Percentiles rank a stretch among this genome's conserved stretches.
Evolutionary conservation across 352 stramenopile genomes (phyloP).

Genomic region (Phytophthora megakarya): DNA sequence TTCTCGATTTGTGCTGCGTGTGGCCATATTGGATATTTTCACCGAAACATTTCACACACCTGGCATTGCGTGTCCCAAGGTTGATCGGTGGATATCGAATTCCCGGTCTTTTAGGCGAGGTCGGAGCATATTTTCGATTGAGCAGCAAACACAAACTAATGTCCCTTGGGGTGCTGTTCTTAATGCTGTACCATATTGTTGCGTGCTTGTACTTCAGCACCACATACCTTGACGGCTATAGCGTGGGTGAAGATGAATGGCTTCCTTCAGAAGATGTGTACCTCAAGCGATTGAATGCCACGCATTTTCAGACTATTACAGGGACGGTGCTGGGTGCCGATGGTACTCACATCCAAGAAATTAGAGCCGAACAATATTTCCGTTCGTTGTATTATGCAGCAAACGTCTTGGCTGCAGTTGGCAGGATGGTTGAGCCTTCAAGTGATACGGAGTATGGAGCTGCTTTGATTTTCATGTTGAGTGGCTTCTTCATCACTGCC

Average conservation of each 20-base stretch:
- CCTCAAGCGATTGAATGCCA: constrained; percentile 41
- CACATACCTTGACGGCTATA: constrained; percentile 53
- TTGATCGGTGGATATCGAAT: constrained; percentile 45
- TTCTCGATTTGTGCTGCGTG: constrained; percentile 38
- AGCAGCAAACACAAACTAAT: constrained; percentile 47
- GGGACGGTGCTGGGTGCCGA: constrained; percentile 25
- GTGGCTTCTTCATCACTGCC: constrained; percentile 67
- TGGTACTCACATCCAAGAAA: constrained; percentile 30
- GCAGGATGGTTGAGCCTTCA: constrained; percentile 49
- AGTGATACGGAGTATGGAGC: constrained; percentile 53
- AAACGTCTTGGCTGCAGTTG: constrained; percentile 54
- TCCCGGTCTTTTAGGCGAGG: constrained; percentile 42
- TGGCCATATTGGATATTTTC: constrained; percentile 50
- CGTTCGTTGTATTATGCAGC: constrained; percentile 63
- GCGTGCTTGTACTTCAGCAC: constrained; percentile 58
- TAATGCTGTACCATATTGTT: constrained; percentile 63
- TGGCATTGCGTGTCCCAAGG: constrained; percentile 35
- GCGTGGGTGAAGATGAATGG: constrained; percentile 44
- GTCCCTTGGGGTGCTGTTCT: constrained; percentile 42
- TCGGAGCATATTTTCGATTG: constrained; percentile 44
- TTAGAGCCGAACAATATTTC: constrained; percentile 58
- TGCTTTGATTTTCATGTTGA: constrained; percentile 69
- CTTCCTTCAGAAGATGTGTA: constrained; percentile 53
- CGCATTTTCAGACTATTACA: constrained; percentile 36
- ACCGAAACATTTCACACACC: constrained; percentile 18